Evolutionary conservation across 495 filamentous ascomycete genomes (phyloP).

Genomic region (Tuber magnatum): DNA sequence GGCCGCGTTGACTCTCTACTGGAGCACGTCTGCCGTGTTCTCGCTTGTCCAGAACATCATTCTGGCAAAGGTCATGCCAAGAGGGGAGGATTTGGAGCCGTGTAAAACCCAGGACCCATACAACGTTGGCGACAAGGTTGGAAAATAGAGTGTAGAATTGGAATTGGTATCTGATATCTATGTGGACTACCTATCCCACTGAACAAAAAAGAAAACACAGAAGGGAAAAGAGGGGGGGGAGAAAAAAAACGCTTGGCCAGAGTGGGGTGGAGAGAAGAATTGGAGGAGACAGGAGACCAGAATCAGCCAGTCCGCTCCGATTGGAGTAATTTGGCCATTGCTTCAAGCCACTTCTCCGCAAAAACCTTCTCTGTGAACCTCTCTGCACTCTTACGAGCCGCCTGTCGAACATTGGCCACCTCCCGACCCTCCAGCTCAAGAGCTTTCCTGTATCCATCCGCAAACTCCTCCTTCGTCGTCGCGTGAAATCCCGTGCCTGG

Average conservation of each 20-base stretch:
- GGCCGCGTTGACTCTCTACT: slow-evolving; percentile 61
- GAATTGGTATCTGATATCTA: not conserved
- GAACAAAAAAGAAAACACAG: not conserved
- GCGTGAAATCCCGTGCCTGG: slow-evolving; percentile 70
- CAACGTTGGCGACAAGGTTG: slow-evolving; percentile 8
- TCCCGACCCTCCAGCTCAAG: slow-evolving; percentile 60
- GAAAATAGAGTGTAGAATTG: not conserved
- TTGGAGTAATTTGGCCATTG: slow-evolving; percentile 43
- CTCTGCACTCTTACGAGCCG: slow-evolving; percentile 67
- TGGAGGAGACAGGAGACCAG: not conserved
- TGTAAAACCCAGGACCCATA: slow-evolving; percentile 34
- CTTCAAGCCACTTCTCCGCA: slow-evolving; percentile 66
- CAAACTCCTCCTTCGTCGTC: slow-evolving; percentile 66
- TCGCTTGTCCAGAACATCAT: slow-evolving; percentile 39
- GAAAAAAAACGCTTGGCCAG: not conserved
- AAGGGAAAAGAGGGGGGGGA: not conserved
- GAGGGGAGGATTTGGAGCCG: slow-evolving; percentile 31
- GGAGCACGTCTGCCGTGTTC: slow-evolving; percentile 51
- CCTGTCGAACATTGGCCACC: slow-evolving; percentile 60
- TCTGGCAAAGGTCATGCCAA: slow-evolving; percentile 37
- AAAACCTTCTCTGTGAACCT: slow-evolving; percentile 87
- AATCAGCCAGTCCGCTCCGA: not conserved
- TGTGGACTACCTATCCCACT: not conserved
- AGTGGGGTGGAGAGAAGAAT: not conserved
- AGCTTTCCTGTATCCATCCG: slow-evolving; percentile 66